Percentiles rank a stretch among this genome's conserved stretches.
Evolutionary conservation across 345 rosid species (phyloP).

Genomic region (Tarenaya hassleriana): DNA sequence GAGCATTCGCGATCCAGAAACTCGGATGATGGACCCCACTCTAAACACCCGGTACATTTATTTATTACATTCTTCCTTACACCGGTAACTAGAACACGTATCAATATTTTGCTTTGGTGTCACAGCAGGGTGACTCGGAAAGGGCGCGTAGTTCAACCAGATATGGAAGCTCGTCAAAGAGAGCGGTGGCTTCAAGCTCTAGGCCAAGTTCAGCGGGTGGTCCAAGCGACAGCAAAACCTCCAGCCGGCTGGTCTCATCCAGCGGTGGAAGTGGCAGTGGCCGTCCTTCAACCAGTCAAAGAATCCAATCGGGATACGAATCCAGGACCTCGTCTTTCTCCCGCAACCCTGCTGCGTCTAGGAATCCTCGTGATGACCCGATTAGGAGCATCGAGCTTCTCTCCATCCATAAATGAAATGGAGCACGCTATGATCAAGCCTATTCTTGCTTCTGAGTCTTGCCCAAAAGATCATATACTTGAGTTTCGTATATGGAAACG

Average conservation of each 20-base stretch:
- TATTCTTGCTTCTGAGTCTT: too few relatives aligned
- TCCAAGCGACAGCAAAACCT: constrained; percentile 41
- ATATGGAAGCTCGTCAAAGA: constrained; percentile 69
- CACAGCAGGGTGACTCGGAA: constrained; percentile 54
- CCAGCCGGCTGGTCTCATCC: constrained; percentile 54
- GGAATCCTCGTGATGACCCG: constrained; percentile 51
- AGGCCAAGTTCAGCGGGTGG: constrained; percentile 75
- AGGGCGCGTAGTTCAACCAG: constrained; percentile 48
- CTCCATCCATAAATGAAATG: constrained; percentile 55
- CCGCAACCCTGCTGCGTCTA: constrained; percentile 35
- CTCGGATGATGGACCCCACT: constrained; percentile 49
- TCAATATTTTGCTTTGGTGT: neutral
- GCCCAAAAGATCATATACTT: too few relatives aligned
- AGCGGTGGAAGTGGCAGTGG: constrained; percentile 42
- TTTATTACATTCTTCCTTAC: too few relatives aligned
- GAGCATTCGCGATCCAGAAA: constrained; percentile 45
- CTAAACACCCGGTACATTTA: constrained; percentile 52
- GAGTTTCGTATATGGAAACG: too few relatives aligned
- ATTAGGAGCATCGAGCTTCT: constrained; percentile 69
- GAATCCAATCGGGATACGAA: constrained; percentile 50
- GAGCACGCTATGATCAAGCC: too few relatives aligned
- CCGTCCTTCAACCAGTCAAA: constrained; percentile 58
- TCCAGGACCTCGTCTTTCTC: constrained; percentile 43
- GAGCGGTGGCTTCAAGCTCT: constrained; percentile 52
- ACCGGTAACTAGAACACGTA: constrained; percentile 30